phyloP scores from a whole-genome alignment of 345 rosid genomes.

The Diplotaxis tenuifolia region DNA sequence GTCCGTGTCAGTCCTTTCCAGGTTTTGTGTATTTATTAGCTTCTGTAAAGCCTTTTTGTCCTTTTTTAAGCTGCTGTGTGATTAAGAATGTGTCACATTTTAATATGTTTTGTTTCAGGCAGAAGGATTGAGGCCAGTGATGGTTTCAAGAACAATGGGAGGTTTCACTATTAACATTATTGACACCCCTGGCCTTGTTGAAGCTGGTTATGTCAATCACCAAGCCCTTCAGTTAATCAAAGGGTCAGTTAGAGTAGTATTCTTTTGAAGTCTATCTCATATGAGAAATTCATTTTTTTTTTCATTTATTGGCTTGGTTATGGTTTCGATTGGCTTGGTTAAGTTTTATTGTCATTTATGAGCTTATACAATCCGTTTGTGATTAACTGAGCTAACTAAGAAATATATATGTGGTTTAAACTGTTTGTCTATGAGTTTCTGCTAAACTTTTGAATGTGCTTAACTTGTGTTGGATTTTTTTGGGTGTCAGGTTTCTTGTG shows the following conservation, averaged over 20 bases:
- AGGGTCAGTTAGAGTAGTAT: conserved; percentile 42
- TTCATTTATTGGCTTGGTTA: too few relatives aligned
- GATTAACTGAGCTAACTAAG: background rate
- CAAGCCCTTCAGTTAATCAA: conserved; percentile 77
- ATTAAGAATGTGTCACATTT: background rate
- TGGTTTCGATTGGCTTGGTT: too few relatives aligned
- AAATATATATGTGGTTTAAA: background rate
- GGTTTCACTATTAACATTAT: conserved; percentile 77
- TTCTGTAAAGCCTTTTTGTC: too few relatives aligned
- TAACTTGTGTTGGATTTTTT: too few relatives aligned
- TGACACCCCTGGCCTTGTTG: conserved; percentile 81
- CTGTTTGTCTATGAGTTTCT: background rate
- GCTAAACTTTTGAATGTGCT: background rate
- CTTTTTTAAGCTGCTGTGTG: background rate
- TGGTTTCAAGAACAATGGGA: conserved; percentile 65
- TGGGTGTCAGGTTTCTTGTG: conserved; percentile 66
- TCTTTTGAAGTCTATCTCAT: background rate
- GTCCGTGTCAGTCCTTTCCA: conserved; percentile 74
- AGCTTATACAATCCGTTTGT: too few relatives aligned
- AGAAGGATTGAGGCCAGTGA: conserved; percentile 64
- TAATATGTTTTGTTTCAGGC: conserved; percentile 40
- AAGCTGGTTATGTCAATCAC: conserved; percentile 80
- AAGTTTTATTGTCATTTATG: too few relatives aligned
- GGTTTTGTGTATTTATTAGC: conserved; percentile 34
- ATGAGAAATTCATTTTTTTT: too few relatives aligned